Conservation (phyloP, 2,329 filamentous ascomycete genomes). For the Calonectria hawksworthii region DNA sequence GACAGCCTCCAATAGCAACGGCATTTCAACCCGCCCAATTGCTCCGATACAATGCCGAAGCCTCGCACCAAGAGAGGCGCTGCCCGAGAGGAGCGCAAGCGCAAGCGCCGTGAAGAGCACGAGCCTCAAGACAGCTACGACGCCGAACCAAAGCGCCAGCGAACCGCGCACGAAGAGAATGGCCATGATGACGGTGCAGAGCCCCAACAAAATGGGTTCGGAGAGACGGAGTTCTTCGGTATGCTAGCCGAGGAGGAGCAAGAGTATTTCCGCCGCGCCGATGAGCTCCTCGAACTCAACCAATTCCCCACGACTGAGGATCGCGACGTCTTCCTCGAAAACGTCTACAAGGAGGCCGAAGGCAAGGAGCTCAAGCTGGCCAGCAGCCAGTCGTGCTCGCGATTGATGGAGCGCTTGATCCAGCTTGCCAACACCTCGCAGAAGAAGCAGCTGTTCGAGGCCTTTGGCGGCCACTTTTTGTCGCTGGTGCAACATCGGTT, state of each 20-base stretch:
- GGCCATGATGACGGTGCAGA: constrained; percentile 43
- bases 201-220: constrained; percentile 43
- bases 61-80: constrained; percentile 58
- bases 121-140: constrained; percentile 38
- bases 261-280: constrained; percentile 93
- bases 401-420: constrained; percentile 92
- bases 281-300: constrained; percentile 91
- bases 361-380: constrained; percentile 97
- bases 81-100: constrained; percentile 57
- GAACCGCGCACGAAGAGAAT: constrained; percentile 38
- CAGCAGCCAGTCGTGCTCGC: constrained; percentile 94
- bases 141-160: constrained; percentile 43
- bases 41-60: constrained; percentile 55
- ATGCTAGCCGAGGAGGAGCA: constrained; percentile 94
- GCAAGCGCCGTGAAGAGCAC: constrained; percentile 52
- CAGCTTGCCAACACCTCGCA: constrained; percentile 83
- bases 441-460: constrained; percentile 88
- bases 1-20: constrained; percentile 24
- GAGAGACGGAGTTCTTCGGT: constrained; percentile 87
- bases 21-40: constrained; percentile 21
- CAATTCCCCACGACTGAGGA: constrained; percentile 86
- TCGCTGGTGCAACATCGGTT: constrained; percentile 95
- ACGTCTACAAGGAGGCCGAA: constrained; percentile 86
- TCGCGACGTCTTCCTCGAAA: constrained; percentile 79
- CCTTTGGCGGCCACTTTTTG: constrained; percentile 88